Base-by-base conservation (phyloP, 2,329 filamentous ascomycete species). In the Tolypocladium inflatum region DNA sequence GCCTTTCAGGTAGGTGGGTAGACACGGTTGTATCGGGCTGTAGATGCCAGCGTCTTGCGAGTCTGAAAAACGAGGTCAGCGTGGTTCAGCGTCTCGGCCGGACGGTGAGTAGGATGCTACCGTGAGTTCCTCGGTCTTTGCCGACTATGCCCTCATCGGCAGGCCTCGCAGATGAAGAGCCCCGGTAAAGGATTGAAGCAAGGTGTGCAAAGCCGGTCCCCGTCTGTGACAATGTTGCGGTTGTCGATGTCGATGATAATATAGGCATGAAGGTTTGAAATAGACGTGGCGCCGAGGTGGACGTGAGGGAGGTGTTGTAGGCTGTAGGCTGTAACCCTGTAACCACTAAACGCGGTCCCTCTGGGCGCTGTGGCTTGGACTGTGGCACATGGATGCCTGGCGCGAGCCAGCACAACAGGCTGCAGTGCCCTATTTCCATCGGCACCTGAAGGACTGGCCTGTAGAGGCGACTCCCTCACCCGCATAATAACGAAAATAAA, bases 341-440 rank as follows among this genome's bases (percentile, higher is more conserved):
- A 30, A 30, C 63, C 67, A 68, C 67, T 68, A 63, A 67, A 68
- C 66, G 66, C 66, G 66, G 55, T 42, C 30, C 19, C 42, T 11
- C 19, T 3, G 43, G 19, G 13, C 30, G 48, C 30, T 35, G 48
- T 51, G 48, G 30, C 48, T 50, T 30, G 15, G 26, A 11, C 26
- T 50, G 23, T 50, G 45, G 26, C 45, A 17, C 45, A 6, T 6
- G 3, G 26, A 30, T 5, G 26, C 26, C 26, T 6, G 26, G 26
- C 26, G 26, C 26, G 26, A 30, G 26, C 26, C 26, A 2, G 1
- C 26, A 4, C 26, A 30, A 30, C 26, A 30, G 26, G 26, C 26
- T 6, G 26, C 26, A 30, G 26, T 1, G 26, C 4, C 26, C 26
- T 30, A 30, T 30, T 30, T 30, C 26, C 26, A 5, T 30, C 4